Evolutionary conservation across 2,329 filamentous ascomycete genomes (phyloP).

Genomic region (Coniochaeta ligniaria): DNA sequence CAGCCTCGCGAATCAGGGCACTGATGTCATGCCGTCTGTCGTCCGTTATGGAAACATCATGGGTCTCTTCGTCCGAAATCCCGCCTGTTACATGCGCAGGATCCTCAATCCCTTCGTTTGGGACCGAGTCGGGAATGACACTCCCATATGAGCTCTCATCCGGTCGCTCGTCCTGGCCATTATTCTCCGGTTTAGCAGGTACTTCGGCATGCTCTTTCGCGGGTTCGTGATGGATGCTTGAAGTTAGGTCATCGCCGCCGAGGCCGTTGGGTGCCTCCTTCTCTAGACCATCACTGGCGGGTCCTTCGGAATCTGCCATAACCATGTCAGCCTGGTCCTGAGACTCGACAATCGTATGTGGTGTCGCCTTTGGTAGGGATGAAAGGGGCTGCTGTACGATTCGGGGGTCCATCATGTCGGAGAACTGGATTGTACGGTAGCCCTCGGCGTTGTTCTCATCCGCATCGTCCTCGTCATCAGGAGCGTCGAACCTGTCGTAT

Average conservation of each 20-base stretch:
- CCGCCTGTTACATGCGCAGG: not conserved
- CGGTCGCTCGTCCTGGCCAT: not conserved
- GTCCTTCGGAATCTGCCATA: not conserved
- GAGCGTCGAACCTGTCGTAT: conserved; percentile 73
- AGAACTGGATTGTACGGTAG: conserved; percentile 49
- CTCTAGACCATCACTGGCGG: not conserved
- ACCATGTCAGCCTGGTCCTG: not conserved
- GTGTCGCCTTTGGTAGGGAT: not conserved
- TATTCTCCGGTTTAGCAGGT: not conserved
- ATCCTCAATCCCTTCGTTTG: not conserved
- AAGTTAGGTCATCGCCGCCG: not conserved
- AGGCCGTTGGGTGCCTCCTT: not conserved
- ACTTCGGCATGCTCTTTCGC: not conserved
- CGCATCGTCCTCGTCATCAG: conserved; percentile 48
- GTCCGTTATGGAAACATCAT: conserved; percentile 20
- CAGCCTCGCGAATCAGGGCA: conserved; percentile 37
- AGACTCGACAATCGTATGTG: not conserved
- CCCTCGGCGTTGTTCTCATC: conserved; percentile 49
- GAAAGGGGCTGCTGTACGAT: conserved; percentile 43
- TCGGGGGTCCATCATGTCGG: conserved; percentile 61
- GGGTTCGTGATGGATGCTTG: not conserved
- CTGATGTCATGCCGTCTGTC: conserved; percentile 30
- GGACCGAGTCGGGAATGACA: not conserved
- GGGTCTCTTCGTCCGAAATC: not conserved
- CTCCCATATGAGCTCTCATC: not conserved